Base-by-base conservation (phyloP, 139 green algal species). In the Closterium sp. region DNA sequence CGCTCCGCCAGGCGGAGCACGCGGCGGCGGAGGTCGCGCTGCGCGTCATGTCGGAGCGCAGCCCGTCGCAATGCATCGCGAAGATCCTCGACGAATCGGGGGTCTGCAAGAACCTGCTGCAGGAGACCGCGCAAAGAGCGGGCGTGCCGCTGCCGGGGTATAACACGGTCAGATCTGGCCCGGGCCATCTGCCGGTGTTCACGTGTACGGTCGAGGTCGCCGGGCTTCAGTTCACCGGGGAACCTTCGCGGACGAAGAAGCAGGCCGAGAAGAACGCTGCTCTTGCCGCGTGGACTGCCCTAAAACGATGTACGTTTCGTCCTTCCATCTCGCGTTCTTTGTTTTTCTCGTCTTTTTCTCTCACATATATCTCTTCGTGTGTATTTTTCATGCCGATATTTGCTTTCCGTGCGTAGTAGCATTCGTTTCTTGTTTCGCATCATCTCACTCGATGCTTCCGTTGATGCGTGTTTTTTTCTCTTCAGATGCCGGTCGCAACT, bases 181-280 rank as follows among this genome's bases (percentile, higher is more conserved):
- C 91, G 33, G 91, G 88, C 0, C 91, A 93, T 30, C 7, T 90
- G 87, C 91, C 91, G 10, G 87, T 92, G 21, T 93, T 90, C 88
- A 93, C 81, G 12, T 91, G 87, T 33, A 64, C 33, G 25, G 91
- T 93, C 7, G 91, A 93, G 43, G 91, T 93, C 0, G 91, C 88
- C 0, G 88, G 91, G 7, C 21, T 92, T 10, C 21, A 31, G 10
- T 93, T 92, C 9, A 66, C 28, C 34, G 91, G 91, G 19, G 81
- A 93, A 16, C 30, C 81, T 33, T 89, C 91, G 16, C 93, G 93
- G 88, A 93, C 91, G 32, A 93, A 93, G 91, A 93, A 93, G 84
- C 91, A 93, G 88, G 91, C 91, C 1, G 91, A 93, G 36, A 93
- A 93, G 91, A 93, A 93, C 33, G 91, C 91, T 16, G 91, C 91